Conservation (phyloP, 2,329 filamentous ascomycete species). For the Emergomyces africanus region DNA sequence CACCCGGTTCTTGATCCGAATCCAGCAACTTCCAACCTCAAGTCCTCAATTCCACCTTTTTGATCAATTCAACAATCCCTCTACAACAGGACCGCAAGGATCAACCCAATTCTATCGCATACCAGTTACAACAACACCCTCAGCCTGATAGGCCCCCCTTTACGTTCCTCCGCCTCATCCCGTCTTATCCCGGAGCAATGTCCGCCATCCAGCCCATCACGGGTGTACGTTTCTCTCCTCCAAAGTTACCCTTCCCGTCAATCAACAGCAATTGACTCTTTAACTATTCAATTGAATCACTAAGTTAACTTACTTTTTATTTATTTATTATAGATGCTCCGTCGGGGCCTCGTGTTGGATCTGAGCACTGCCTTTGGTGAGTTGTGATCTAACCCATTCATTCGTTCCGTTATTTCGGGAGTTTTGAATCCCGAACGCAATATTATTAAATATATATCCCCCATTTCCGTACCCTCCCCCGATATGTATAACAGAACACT, state of each 20-base stretch:
- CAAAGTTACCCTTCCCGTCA: not conserved
- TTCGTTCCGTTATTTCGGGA: not conserved
- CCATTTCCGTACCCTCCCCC: not conserved
- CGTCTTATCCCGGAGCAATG: slow-evolving; percentile 11
- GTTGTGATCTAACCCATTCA: slow-evolving; percentile 17
- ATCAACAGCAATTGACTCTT: not conserved
- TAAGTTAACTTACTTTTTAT: not conserved
- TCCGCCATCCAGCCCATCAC: slow-evolving; percentile 33
- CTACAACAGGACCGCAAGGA: not conserved
- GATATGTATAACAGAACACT: not conserved
- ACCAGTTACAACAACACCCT: not conserved
- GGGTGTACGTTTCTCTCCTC: slow-evolving; percentile 27
- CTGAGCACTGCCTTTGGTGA: slow-evolving; percentile 53
- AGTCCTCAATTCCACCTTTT: not conserved
- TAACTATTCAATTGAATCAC: slow-evolving; percentile 2
- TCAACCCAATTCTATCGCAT: too few species aligned
- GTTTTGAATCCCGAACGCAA: not conserved
- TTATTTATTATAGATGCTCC: slow-evolving; percentile 46
- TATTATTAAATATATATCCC: not conserved
- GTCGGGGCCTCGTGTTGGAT: slow-evolving; percentile 52
- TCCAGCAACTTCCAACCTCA: not conserved
- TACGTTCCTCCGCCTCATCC: slow-evolving; percentile 11
- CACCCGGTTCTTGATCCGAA: not conserved
- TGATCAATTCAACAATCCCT: not conserved
- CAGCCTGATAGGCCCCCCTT: slow-evolving; percentile 10